A percentile compares a stretch with the other conserved stretches of the same genome.
phyloP scores from a whole-genome alignment of 345 rosid genomes.

The Brassica cretica region DNA sequence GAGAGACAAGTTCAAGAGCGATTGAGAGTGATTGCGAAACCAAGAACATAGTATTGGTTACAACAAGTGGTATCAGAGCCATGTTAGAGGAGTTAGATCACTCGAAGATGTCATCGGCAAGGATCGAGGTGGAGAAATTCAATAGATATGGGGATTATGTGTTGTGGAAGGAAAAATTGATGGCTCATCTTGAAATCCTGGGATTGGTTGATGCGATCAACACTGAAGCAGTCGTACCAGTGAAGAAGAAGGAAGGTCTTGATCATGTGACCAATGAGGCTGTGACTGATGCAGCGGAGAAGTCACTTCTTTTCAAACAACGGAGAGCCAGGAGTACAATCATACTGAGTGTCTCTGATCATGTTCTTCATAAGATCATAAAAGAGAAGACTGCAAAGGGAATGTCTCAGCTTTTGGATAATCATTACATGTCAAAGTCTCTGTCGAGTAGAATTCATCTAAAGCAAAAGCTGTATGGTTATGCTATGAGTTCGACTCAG shows the following conservation, averaged over 20 bases:
- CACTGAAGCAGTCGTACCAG: not conserved
- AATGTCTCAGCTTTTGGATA: not conserved
- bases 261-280: not conserved
- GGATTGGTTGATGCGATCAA: not conserved
- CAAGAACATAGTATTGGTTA: not conserved
- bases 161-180: not conserved
- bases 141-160: not conserved
- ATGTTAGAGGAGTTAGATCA: no score
- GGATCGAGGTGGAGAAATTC: no score
- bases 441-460: not conserved
- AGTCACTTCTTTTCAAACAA: not conserved
- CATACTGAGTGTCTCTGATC: not conserved
- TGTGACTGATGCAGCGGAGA: not conserved
- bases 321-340: not conserved
- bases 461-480: not conserved
- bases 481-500: not conserved
- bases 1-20: not conserved
- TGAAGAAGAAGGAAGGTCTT: not conserved
- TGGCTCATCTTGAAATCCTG: not conserved
- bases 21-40: not conserved
- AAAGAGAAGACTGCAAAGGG: not conserved
- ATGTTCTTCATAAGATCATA: not conserved
- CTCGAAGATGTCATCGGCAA: no score
- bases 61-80: not conserved
- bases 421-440: not conserved